Base-by-base conservation (phyloP, 345 rosid species). In the Arabidopsis suecica region DNA sequence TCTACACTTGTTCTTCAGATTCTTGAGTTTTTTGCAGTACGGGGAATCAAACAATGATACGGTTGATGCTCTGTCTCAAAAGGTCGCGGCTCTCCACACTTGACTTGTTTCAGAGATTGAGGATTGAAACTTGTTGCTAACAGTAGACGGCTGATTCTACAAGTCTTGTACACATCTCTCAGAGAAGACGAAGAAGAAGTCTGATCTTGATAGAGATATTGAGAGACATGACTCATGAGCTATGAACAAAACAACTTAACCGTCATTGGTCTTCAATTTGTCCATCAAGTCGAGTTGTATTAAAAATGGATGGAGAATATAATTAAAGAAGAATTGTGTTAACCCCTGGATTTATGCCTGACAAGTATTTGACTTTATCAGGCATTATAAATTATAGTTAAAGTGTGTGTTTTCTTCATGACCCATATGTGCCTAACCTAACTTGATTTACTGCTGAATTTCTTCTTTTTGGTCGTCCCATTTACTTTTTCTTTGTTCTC, bases 41-140 rank as follows among this genome's bases (percentile, higher is more conserved):
- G 92, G 78, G 71, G 88, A 84, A 48, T 55, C 86, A 2, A 87
- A 86, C 54, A 92, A 83, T 78, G 98, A 90, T 71, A 61, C 68
- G 7, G 82, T 82, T 1, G 84, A 84, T 2, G 86, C 65, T 6
- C 75, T 92, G 84, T 56, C 97, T 57, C 83, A 75, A 47, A 86
- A 85, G 81, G 79, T 92, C 7, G 85, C 84, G 16, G 76, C 78
- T 22, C 85, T 95, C 36, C 82, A 82, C 75, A 72, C 84, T 20
- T 85, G 87, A 86, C 84, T 20, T 85, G 87, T 85, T 78, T 57
- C 60, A 12, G 45, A 57, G 22, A 5, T 47, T 57, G 34, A 20
- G 45, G 76, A 65, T 40, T 65, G 62, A 58, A 65, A 61, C 51
- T 64, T 47, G 30, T 56, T 63, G 80, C 40, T 65, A 65, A 77